A percentile compares a stretch with the other conserved stretches of the same genome.
These are phyloP conservation scores for Borovskyia barvae DNA, from an alignment of 208 protist genomes.

Conservation along the genomic window DNA sequence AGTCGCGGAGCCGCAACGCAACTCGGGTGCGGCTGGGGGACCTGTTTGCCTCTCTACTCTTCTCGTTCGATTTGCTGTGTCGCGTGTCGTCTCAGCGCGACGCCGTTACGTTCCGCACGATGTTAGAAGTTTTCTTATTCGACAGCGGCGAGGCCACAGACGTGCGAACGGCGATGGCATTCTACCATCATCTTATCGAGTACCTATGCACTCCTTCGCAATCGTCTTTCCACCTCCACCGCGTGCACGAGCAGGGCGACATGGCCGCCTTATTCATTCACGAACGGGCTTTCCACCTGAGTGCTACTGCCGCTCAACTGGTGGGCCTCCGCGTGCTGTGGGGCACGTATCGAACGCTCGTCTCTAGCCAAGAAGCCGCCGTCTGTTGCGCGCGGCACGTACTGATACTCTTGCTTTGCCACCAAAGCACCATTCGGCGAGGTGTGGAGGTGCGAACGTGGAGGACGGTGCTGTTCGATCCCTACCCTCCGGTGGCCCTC, in stretches of 20 bases:
- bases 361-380: slow-evolving; percentile 33
- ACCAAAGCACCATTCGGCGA: slow-evolving; percentile 17
- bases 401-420: slow-evolving; percentile 35
- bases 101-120: slow-evolving; percentile 34
- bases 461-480: slow-evolving; percentile 55
- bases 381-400: slow-evolving; percentile 64
- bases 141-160: slow-evolving; percentile 25
- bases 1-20: slow-evolving; percentile 30
- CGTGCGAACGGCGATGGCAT: slow-evolving; percentile 38
- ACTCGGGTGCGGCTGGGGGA: slow-evolving; percentile 37
- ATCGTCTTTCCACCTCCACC: slow-evolving; percentile 25
- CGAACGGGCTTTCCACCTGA: slow-evolving; percentile 36
- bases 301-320: slow-evolving; percentile 25
- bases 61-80: slow-evolving; percentile 42
- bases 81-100: slow-evolving; percentile 52
- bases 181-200: slow-evolving; percentile 59
- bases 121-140: slow-evolving; percentile 62
- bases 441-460: slow-evolving; percentile 35
- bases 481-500: slow-evolving; percentile 53
- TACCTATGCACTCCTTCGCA: slow-evolving; percentile 42
- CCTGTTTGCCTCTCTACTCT: slow-evolving; percentile 54
- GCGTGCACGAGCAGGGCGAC: slow-evolving; percentile 11
- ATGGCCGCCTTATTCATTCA: slow-evolving; percentile 39
- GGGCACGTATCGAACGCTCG: slow-evolving; percentile 63
- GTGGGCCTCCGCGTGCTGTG: slow-evolving; percentile 62